Evolutionary conservation across 371 early-diverging fungal genomes (phyloP), one percentile per base, ranked within the genome.

Genomic region (Haplosporangium sp.): DNA sequence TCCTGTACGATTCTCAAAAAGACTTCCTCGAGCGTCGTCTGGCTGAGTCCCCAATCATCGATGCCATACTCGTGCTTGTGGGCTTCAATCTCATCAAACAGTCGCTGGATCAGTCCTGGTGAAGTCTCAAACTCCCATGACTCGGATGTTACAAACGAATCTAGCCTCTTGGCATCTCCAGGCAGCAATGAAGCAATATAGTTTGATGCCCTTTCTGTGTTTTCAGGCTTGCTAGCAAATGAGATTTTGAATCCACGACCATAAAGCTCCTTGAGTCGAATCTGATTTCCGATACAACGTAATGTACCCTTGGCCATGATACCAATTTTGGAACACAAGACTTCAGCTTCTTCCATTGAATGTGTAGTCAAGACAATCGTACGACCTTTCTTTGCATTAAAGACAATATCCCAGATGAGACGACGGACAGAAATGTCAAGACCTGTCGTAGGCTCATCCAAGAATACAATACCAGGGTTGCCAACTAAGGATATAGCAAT

Each of bases 291-390:
- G 42, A 92, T 67, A 71, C 93, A 93, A 20, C 92, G 86, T 50
- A 94, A 70, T 2, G 88, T 88, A 27, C 93, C 93, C 61, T 92
- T 89, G 61, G 92, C 90, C 91, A 92, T 93, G 61, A 94, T 93
- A 37, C 91, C 92, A 59, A 94, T 91, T 17, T 73, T 59, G 72
- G 79, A 55, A 58, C 88, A 88, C 17, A 88, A 69, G 2, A 85
- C 88, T 65, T 94, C 94, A 17, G 91, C 93, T 77, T 94, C 94
- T 67, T 94, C 94, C 92, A 93, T 92, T n/a, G 88, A 88, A 63
- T 93, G 92, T 1, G 92, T 88, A 2, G 86, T 89, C 74, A 93
- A 70, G 45, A 94, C 76, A 62, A 94, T 88, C 44, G 93, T 92
- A 38, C 86, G 88, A 20, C 86, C 88, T 50, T 77, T 70, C 68